A percentile compares a stretch with the other conserved stretches of the same genome.
Conservation (phyloP, 2,329 filamentous ascomycete species). For the Colletotrichum tabaci region DNA sequence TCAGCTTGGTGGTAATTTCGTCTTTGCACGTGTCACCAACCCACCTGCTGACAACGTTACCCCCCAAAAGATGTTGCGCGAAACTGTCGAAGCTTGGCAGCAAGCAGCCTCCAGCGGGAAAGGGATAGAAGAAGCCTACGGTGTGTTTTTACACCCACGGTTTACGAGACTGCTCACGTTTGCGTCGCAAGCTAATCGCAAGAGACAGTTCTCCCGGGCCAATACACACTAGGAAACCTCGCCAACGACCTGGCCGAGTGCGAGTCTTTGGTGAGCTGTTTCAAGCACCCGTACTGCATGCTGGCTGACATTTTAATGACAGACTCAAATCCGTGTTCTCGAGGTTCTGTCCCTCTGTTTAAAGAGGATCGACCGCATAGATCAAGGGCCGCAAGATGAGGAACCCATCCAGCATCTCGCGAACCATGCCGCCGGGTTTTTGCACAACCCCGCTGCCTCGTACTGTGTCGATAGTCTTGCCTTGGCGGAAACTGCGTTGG, state of each 20-base stretch:
- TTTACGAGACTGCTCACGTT: not conserved
- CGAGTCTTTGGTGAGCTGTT: conserved; percentile 9
- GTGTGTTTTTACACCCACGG: not conserved
- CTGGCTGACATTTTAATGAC: not conserved
- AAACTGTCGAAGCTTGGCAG: conserved; percentile 2
- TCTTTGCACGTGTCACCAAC: not conserved
- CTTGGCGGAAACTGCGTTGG: conserved; percentile 4
- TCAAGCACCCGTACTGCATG: not conserved
- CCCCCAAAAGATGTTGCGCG: not conserved
- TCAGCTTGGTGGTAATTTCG: not conserved
- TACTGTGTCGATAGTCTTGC: not conserved
- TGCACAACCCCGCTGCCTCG: not conserved
- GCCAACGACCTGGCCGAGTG: conserved; percentile 8
- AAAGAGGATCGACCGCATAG: not conserved
- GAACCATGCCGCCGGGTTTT: not conserved
- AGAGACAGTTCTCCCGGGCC: conserved; percentile 1
- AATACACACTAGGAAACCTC: conserved; percentile 18
- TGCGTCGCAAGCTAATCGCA: not conserved
- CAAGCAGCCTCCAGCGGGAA: not conserved
- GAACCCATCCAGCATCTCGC: conserved; percentile 8
- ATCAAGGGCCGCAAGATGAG: conserved; percentile 12
- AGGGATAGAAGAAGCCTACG: not conserved
- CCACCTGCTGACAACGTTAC: not conserved
- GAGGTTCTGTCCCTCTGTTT: conserved; percentile 23
- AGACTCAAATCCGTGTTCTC: conserved; percentile 12